Evolutionary conservation across 371 early-diverging fungal species (phyloP).

Genomic region (Rhizopus stolonifer): DNA sequence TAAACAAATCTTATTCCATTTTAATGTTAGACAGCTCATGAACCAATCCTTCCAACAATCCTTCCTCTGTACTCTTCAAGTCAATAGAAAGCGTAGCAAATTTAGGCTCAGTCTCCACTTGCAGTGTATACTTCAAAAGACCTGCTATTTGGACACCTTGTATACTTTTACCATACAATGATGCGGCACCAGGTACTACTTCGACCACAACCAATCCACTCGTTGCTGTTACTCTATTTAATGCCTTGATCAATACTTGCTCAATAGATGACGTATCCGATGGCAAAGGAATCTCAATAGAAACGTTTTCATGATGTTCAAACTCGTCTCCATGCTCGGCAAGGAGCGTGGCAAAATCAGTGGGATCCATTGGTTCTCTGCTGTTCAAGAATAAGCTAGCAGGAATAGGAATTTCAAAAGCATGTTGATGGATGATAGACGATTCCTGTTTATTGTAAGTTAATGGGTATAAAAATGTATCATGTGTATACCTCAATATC

Average conservation of each 20-base stretch:
- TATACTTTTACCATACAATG: conserved; percentile 67
- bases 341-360: conserved; percentile 52
- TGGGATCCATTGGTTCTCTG: conserved; percentile 47
- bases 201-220: conserved; percentile 67
- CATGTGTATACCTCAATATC: conserved; percentile 37
- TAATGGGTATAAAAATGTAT: not conserved
- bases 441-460: conserved; percentile 21
- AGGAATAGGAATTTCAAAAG: conserved; percentile 43
- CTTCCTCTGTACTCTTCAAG: conserved; percentile 68
- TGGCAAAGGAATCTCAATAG: conserved; percentile 24
- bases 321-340: conserved; percentile 57
- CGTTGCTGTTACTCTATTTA: conserved; percentile 48
- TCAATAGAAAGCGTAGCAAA: conserved; percentile 57
- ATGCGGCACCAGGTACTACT: conserved; percentile 68
- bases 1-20: conserved; percentile 1
- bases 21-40: conserved; percentile 9
- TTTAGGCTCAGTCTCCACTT: conserved; percentile 23
- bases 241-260: conserved; percentile 43
- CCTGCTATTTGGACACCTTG: conserved; percentile 72
- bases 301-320: conserved; percentile 38
- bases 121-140: conserved; percentile 58
- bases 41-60: conserved; percentile 41
- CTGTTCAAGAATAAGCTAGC: conserved; percentile 51
- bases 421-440: conserved; percentile 21
- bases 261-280: conserved; percentile 22